Base-by-base conservation (phyloP, 768 basidiomycete species). In the Hericium alpestre region DNA sequence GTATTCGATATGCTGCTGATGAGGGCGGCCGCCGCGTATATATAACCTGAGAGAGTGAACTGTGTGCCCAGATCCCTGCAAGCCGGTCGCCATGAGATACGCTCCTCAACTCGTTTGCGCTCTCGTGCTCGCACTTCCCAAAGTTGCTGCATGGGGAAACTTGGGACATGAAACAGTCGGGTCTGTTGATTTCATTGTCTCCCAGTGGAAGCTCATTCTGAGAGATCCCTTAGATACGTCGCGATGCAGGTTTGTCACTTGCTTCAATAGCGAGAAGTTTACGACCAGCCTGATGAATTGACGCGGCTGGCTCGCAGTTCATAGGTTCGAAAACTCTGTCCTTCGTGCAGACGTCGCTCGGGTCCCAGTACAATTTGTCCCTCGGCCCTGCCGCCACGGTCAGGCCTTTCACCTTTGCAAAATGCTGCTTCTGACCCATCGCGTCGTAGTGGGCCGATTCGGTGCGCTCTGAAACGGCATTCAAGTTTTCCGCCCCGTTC, bases 361-460 rank as follows among this genome's bases (percentile, higher is more conserved):
- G 75, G 1, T 66, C 75, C 0, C 73, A 68, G 0, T 79, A 75
- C 60, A 69, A 69, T 51, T 59, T 71, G 49, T 75, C 76, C 8
- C 73, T 82, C 18, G 79, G 79, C 1, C 72, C 73, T 56, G 79
- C 77, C 8, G 76, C 78, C 3, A 71, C 75, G 10, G 78, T 80
- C 55, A 59, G 69, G 60, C 8, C n/a, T 23, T 16, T 1, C 22
- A 12, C 25, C 27, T 10, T 12, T 27, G 27, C 27, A 9, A 4
- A 32, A 32, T 32, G 27, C 27, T 39, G 13, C 41, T 37, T 13
- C 54, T n/a, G 20, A 47, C 54, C 16, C 59, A 5, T 15, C 18
- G 16, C 39, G 8, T 18, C 10, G 39, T 50, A 79, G 77, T 82
- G 79, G 79, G 79, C 79, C 0, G 80, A 82, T 61, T 67, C 67